A percentile compares a stretch with the other conserved stretches of the same genome.
These are phyloP conservation scores for Oryza nivara DNA, from an alignment of 176 grass and related monocot species.

Conservation along the genomic window DNA sequence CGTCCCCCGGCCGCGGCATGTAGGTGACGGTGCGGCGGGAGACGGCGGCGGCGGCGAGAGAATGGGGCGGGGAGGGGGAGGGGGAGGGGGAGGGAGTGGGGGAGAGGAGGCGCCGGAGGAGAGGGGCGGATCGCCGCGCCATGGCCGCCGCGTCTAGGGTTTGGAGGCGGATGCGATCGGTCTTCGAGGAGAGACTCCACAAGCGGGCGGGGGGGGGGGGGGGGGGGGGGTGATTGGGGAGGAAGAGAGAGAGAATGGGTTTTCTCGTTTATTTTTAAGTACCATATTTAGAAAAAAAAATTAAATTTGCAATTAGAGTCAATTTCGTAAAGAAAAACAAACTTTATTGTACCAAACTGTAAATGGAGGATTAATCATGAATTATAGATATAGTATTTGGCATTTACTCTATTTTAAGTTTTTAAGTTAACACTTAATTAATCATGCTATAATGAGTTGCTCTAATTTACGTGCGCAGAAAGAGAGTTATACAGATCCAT, in stretches of 20 bases:
- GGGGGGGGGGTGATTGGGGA: background rate
- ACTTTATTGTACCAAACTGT: too few relatives aligned
- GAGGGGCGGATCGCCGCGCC: conserved; percentile 71
- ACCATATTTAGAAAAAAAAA: background rate
- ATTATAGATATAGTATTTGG: too few relatives aligned
- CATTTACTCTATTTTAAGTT: too few relatives aligned
- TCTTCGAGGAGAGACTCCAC: background rate
- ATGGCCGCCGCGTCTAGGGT: conserved; percentile 64
- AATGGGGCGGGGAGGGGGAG: background rate
- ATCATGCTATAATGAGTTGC: too few relatives aligned
- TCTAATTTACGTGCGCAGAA: too few relatives aligned
- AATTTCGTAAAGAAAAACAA: background rate
- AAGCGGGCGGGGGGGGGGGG: too few relatives aligned
- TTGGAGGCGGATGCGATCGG: conserved; percentile 47
- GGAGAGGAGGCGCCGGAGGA: conserved; percentile 63
- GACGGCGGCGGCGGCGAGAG: conserved; percentile 23
- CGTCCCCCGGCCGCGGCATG: conserved; percentile 95
- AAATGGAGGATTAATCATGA: too few relatives aligned
- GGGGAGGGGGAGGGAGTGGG: background rate
- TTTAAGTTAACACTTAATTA: too few relatives aligned
- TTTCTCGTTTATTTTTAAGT: background rate
- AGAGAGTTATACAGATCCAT: too few relatives aligned
- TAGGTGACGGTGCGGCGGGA: conserved; percentile 79
- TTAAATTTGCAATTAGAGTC: background rate
- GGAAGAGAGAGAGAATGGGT: background rate